Evolutionary conservation across 2,329 filamentous ascomycete species (phyloP).

Genomic region (Macrophomina phaseolina): DNA sequence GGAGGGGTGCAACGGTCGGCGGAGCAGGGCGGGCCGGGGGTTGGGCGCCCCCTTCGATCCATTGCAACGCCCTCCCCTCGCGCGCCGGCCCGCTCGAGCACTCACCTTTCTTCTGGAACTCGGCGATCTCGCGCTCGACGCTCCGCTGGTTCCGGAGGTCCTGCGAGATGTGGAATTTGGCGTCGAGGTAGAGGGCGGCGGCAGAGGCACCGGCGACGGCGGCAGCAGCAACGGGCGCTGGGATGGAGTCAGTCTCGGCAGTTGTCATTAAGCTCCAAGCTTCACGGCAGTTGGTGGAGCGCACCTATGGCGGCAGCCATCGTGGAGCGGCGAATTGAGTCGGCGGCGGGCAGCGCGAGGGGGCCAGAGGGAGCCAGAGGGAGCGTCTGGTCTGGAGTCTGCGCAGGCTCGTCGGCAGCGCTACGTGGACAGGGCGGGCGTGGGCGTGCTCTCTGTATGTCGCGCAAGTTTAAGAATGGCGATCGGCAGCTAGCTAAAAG

Average conservation of each 20-base stretch:
- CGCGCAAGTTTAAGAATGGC: not conserved
- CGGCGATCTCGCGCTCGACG: not conserved
- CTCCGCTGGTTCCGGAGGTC: constrained; percentile 49
- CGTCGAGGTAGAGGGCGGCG: constrained; percentile 68
- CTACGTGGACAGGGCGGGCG: not conserved
- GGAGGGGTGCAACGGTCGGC: constrained; percentile 36
- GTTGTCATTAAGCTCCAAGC: constrained; percentile 1
- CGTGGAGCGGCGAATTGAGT: not conserved
- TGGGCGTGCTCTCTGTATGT: too few relatives aligned
- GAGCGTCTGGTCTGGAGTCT: too few relatives aligned
- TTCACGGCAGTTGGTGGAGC: not conserved
- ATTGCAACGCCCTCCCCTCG: too few relatives aligned
- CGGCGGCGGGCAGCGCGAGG: not conserved
- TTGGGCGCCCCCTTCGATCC: too few relatives aligned
- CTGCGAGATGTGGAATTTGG: constrained; percentile 69
- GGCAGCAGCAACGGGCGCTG: constrained; percentile 18
- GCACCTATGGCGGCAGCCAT: constrained; percentile 12
- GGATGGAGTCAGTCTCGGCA: not conserved
- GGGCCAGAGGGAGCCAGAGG: not conserved
- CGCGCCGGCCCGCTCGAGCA: not conserved
- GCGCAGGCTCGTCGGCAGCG: too few relatives aligned
- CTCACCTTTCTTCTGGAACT: constrained; percentile 23
- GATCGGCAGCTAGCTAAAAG: constrained; percentile 3
- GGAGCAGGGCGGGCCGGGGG: not conserved
- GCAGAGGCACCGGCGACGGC: constrained; percentile 39